Conservation (phyloP, 208 protist genomes). For the Trypanosomatidae sp. region DNA sequence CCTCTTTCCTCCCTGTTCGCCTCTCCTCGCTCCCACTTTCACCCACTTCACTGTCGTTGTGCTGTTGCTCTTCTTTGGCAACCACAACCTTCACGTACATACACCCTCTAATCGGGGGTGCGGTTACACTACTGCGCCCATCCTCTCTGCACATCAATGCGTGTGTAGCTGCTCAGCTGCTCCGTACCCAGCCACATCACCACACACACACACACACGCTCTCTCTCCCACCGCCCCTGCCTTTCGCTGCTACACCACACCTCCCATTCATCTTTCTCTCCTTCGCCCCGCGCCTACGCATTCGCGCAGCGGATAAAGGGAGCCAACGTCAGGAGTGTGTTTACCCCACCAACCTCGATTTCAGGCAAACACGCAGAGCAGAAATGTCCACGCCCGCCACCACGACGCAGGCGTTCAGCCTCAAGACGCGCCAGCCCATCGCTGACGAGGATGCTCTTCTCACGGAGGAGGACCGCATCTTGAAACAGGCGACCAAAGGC, state of each 20-base stretch:
- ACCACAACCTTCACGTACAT: neutral
- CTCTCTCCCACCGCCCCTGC: neutral
- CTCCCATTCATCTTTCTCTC: neutral
- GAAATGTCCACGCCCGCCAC: slow-evolving; percentile 15
- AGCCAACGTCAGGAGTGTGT: neutral
- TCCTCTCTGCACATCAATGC: neutral
- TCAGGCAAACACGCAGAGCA: neutral
- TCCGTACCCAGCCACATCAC: neutral
- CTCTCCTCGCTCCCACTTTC: neutral
- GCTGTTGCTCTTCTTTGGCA: neutral
- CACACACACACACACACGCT: neutral
- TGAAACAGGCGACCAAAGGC: slow-evolving; percentile 55
- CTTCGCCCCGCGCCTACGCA: slow-evolving; percentile 5
- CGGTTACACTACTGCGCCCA: neutral
- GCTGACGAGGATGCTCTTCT: slow-evolving; percentile 75
- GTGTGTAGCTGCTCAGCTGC: slow-evolving; percentile 5
- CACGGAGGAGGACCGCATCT: slow-evolving; percentile 64
- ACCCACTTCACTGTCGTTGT: neutral
- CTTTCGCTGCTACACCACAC: neutral
- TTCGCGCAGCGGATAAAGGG: neutral
- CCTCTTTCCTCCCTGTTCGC: neutral
- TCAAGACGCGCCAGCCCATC: slow-evolving; percentile 79
- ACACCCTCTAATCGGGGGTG: neutral
- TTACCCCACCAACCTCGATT: neutral
- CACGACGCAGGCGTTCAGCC: slow-evolving; percentile 68